These are phyloP conservation scores for Forsythia viridissima DNA, from an alignment of 257 asterid genomes.

Conservation along the genomic window DNA sequence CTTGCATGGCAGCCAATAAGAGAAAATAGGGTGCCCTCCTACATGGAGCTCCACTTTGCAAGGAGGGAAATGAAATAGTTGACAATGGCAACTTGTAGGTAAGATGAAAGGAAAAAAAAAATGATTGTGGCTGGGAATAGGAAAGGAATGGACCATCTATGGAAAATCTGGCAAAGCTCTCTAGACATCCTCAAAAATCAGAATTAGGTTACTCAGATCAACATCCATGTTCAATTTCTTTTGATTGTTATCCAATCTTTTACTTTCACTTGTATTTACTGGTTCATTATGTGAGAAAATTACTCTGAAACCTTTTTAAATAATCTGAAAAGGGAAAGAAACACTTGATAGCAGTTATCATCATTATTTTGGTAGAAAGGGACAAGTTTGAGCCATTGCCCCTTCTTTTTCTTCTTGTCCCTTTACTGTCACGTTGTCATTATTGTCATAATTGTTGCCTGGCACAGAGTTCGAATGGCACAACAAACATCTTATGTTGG, in stretches of 20 bases:
- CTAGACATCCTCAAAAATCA: neutral
- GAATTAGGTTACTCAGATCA: neutral
- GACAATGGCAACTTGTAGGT: neutral
- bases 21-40: neutral
- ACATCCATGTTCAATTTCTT: neutral
- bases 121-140: neutral
- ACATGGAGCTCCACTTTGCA: neutral
- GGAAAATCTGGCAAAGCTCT: neutral
- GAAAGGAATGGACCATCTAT: too few species aligned
- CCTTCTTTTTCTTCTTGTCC: neutral
- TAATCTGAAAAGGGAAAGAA: neutral
- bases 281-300: neutral
- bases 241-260: neutral
- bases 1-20: neutral
- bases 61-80: neutral
- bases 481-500: neutral
- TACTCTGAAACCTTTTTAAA: neutral
- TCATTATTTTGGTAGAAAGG: neutral
- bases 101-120: neutral
- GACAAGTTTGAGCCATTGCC: neutral
- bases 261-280: neutral
- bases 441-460: neutral
- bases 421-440: neutral
- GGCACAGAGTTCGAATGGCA: neutral
- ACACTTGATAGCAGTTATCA: neutral